Conservation (phyloP, 441 rosid species). For the Croton laevigatus region DNA sequence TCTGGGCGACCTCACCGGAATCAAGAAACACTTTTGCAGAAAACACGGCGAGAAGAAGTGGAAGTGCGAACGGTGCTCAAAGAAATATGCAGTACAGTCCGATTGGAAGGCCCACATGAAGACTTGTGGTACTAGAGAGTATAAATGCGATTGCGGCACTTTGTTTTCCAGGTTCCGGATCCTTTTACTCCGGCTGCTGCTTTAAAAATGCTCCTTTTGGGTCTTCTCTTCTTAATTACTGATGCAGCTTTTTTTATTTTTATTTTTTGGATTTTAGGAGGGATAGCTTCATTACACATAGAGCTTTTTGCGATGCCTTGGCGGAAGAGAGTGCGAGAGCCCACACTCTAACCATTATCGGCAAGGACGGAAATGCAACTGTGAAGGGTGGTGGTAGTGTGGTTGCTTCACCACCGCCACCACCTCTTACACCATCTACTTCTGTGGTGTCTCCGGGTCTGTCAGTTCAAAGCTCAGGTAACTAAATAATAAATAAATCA, state of each 20-base stretch:
- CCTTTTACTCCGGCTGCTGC: background rate
- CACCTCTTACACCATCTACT: slow-evolving; percentile 58
- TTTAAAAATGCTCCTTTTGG: background rate
- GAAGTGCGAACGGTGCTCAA: slow-evolving; percentile 74
- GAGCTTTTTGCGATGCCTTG: slow-evolving; percentile 71
- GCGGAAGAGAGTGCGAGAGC: slow-evolving; percentile 64
- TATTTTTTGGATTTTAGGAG: slow-evolving; percentile 36
- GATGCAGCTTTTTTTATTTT: background rate
- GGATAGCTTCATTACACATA: slow-evolving; percentile 70
- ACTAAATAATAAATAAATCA: background rate
- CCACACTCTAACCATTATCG: slow-evolving; percentile 23
- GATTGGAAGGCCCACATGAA: slow-evolving; percentile 87
- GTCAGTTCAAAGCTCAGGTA: slow-evolving; percentile 68
- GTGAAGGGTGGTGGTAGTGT: slow-evolving; percentile 3
- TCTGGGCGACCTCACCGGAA: slow-evolving; percentile 74
- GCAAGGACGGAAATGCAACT: slow-evolving; percentile 10
- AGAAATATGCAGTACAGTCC: slow-evolving; percentile 73
- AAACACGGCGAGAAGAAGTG: slow-evolving; percentile 80
- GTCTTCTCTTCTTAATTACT: background rate
- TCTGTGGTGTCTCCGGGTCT: slow-evolving; percentile 56
- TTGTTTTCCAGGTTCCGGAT: slow-evolving; percentile 54
- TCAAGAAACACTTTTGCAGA: slow-evolving; percentile 69
- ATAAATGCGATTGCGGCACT: slow-evolving; percentile 70
- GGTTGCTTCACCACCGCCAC: slow-evolving; percentile 50
- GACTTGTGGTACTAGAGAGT: slow-evolving; percentile 69